Conservation (phyloP, 495 filamentous ascomycete species). For the Trichocladium antarcticum region DNA sequence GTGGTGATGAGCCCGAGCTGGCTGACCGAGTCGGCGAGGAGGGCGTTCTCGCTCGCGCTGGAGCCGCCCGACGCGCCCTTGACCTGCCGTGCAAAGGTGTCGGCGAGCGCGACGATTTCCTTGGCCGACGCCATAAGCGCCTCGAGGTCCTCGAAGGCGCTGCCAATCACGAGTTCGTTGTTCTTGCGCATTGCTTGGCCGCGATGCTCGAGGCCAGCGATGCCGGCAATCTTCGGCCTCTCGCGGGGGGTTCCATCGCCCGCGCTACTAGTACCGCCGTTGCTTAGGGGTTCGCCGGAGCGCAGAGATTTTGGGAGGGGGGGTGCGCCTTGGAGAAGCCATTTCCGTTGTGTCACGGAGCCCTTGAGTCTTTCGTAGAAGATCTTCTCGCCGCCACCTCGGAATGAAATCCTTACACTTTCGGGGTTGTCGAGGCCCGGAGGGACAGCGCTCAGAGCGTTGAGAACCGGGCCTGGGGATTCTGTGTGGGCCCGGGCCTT, state of each 20-base stretch:
- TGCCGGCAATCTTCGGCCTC: constrained; percentile 62
- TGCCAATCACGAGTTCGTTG: constrained; percentile 86
- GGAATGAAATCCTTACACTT: constrained; percentile 83
- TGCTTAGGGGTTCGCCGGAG: constrained; percentile 26
- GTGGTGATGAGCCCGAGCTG: constrained; percentile 84
- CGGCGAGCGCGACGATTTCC: constrained; percentile 85
- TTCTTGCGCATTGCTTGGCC: constrained; percentile 74
- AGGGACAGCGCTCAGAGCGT: constrained; percentile 25
- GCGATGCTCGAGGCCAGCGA: constrained; percentile 81
- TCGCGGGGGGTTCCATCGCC: constrained; percentile 14
- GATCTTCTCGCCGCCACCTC: constrained; percentile 74
- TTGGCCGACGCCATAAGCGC: constrained; percentile 96
- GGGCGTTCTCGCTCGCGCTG: constrained; percentile 50
- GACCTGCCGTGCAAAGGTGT: constrained; percentile 66
- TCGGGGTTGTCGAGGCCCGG: constrained; percentile 50
- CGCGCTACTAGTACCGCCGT: constrained; percentile 21
- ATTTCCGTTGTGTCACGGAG: constrained; percentile 85
- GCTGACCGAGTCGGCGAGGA: constrained; percentile 72
- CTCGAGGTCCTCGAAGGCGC: constrained; percentile 91
- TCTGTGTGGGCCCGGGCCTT: constrained; percentile 43
- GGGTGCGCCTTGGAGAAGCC: constrained; percentile 88
- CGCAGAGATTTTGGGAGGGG: constrained; percentile 64
- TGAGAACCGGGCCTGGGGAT: constrained; percentile 66
- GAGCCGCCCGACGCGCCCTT: constrained; percentile 42
- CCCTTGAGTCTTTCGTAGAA: constrained; percentile 83